phyloP scores from a whole-genome alignment of 2,329 filamentous ascomycete species.

The Seiridium unicorne region DNA sequence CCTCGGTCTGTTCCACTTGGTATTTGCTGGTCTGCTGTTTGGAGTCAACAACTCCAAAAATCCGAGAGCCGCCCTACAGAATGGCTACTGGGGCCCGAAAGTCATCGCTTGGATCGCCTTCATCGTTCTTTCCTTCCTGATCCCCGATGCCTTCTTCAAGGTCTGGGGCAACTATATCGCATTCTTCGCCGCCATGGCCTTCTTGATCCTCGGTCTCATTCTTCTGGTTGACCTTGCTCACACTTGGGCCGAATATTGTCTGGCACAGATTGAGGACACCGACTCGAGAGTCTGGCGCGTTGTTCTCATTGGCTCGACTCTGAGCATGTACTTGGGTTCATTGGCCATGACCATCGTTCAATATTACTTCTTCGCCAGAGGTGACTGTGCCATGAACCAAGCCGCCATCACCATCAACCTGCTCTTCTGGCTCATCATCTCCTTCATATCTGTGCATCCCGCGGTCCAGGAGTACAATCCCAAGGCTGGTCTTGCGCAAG shows the following conservation, averaged over 20 bases:
- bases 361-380: slow-evolving; percentile 90
- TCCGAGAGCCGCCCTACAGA: slow-evolving; percentile 84
- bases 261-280: slow-evolving; percentile 86
- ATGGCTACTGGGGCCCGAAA: slow-evolving; percentile 99
- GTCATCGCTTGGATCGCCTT: slow-evolving; percentile 84
- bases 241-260: slow-evolving; percentile 94
- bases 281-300: slow-evolving; percentile 84
- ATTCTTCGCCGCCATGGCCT: slow-evolving; percentile 84
- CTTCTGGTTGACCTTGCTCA: slow-evolving; percentile 93
- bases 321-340: slow-evolving; percentile 90
- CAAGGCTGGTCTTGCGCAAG: slow-evolving; percentile 92
- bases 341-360: slow-evolving; percentile 94
- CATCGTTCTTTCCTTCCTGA: slow-evolving; percentile 90
- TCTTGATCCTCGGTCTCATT: slow-evolving; percentile 88
- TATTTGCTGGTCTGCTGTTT: slow-evolving; percentile 80
- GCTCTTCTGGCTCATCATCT: slow-evolving; percentile 76
- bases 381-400: slow-evolving; percentile 92
- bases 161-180: slow-evolving; percentile 95
- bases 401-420: slow-evolving; percentile 93
- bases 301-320: slow-evolving; percentile 84
- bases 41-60: slow-evolving; percentile 87
- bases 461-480: slow-evolving; percentile 88
- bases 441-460: slow-evolving; percentile 84
- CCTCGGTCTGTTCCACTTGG: slow-evolving; percentile 87
- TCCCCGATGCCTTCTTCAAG: slow-evolving; percentile 92